Conservation (phyloP, 257 asterid species). For the Nicotiana benthamiana region DNA sequence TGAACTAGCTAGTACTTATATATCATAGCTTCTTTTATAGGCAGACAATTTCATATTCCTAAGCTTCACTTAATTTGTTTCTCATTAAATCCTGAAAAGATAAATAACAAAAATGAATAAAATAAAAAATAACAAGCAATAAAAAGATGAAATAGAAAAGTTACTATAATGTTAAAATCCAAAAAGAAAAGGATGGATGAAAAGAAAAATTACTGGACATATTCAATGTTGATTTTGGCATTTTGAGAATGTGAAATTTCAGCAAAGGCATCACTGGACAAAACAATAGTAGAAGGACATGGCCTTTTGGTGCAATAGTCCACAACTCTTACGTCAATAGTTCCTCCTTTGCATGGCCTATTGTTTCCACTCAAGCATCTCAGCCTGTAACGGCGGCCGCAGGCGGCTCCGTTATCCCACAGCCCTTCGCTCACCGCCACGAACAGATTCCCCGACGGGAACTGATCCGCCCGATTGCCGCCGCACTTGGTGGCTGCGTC, state of each 20-base stretch:
- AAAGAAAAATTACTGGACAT: constrained; percentile 31
- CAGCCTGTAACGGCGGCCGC: constrained; percentile 39
- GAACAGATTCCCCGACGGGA: constrained; percentile 28
- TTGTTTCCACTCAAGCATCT: constrained; percentile 39
- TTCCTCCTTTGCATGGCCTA: constrained; percentile 43
- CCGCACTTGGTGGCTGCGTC: constrained; percentile 27
- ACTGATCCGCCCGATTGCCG: constrained; percentile 24
- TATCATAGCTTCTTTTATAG: background rate
- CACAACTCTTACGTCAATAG: constrained; percentile 57
- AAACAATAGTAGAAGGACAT: constrained; percentile 56
- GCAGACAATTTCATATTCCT: background rate
- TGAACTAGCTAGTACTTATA: background rate
- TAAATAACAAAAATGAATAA: background rate
- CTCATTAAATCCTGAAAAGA: constrained; percentile 15
- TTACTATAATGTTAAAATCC: background rate
- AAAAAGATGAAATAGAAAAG: background rate
- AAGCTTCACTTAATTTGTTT: background rate
- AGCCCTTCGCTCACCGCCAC: constrained; percentile 37
- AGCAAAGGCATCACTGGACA: constrained; percentile 56
- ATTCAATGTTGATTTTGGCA: constrained; percentile 62
- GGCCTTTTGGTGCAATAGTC: constrained; percentile 55
- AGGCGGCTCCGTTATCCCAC: constrained; percentile 56
- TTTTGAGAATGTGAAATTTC: constrained; percentile 36
- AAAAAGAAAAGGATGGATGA: background rate
- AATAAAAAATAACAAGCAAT: background rate